Percentiles rank a stretch among this genome's conserved stretches.
Conservation (phyloP, 2,329 filamentous ascomycete species). For the Fusarium sacchari region DNA sequence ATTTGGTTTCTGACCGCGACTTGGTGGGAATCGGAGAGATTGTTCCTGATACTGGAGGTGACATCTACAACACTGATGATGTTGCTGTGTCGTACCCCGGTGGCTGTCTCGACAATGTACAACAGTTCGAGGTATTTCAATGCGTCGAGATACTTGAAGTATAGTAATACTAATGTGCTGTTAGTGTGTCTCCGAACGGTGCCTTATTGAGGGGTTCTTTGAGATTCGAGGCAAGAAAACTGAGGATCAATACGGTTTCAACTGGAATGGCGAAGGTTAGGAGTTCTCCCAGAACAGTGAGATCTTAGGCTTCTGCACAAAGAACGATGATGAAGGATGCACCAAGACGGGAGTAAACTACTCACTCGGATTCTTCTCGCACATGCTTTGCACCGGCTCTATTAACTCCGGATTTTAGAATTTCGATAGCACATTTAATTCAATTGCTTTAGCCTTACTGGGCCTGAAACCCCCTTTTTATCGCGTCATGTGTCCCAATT, state of each 20-base stretch:
- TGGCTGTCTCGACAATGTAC: not conserved
- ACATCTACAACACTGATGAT: not conserved
- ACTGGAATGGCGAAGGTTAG: not conserved
- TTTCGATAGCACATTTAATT: not conserved
- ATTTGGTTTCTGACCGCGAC: not conserved
- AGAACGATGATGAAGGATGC: not conserved
- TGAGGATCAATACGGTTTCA: not conserved
- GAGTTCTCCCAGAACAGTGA: not conserved
- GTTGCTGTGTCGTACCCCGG: not conserved
- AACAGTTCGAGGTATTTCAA: not conserved
- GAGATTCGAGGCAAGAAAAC: not conserved
- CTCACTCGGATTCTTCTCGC: not conserved
- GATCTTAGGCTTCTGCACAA: not conserved
- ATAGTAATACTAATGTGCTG: fast-evolving
- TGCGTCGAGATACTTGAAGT: fast-evolving
- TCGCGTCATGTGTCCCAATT: not conserved
- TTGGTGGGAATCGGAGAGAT: not conserved
- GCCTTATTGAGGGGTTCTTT: not conserved
- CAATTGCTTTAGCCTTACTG: not conserved
- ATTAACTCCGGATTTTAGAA: not conserved
- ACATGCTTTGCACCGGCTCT: not conserved
- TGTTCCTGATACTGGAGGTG: not conserved
- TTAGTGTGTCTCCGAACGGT: not conserved
- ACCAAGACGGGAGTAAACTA: not conserved
- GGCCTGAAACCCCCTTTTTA: fast-evolving